Evolutionary conservation across 73 alveolate genomes (phyloP).

Genomic region (Diophrys appendiculata): DNA sequence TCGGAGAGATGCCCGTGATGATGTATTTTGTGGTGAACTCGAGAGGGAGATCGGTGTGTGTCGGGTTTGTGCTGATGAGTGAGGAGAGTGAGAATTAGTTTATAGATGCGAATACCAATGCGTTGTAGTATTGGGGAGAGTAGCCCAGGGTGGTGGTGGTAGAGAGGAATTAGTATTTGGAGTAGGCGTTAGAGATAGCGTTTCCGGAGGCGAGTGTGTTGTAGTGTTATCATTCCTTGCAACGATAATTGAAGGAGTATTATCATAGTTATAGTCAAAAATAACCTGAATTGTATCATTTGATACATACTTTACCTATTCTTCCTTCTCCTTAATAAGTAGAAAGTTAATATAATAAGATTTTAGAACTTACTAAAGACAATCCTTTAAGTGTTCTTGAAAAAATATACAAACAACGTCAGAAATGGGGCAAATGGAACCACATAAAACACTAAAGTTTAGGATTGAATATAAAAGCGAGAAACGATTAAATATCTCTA

Average conservation of each 20-base stretch:
- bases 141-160: neutral
- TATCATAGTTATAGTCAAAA: neutral
- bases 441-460: neutral
- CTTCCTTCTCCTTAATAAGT: neutral
- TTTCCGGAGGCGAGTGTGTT: neutral
- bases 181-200: neutral
- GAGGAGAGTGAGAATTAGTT: neutral
- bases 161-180: neutral
- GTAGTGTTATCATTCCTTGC: neutral
- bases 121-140: too few relatives aligned
- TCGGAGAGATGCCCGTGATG: neutral
- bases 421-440: slow-evolving; percentile 4
- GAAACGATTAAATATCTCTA: neutral
- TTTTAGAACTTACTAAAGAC: neutral
- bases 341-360: neutral
- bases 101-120: too few relatives aligned
- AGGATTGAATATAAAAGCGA: neutral
- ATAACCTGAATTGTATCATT: neutral
- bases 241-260: neutral
- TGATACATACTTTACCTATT: neutral
- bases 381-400: neutral
- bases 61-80: neutral
- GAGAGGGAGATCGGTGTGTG: neutral
- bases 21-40: neutral
- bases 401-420: neutral